Evolutionary conservation across 1,284 basidiomycete genomes (phyloP), one percentile per base, ranked within the genome.

Genomic region (Moniliophthora roreri): DNA sequence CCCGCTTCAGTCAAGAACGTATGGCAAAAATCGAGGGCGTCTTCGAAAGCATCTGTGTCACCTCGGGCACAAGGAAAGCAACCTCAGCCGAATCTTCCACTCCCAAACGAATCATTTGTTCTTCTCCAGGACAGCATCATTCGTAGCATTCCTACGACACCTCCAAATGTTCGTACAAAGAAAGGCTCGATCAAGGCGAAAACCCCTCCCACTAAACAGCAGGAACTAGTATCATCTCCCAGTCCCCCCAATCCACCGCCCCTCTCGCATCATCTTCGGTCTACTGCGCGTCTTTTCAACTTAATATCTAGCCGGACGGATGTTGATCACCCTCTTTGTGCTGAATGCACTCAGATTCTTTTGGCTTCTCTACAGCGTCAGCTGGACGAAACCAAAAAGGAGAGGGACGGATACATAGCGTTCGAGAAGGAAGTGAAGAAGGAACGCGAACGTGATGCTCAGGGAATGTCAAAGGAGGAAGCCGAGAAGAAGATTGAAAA

Each of bases 301-400:
- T 71, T 95, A 39, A 76, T 95, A 23, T 91, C 91, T 3, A 83
- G 84, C 48, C 78, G 86, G 39, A 91, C 92, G 46, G 89, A 92
- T 40, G 82, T 97, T 49, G 93, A 96, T 68, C 96, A 99, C 69
- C 97, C 97, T 2, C 79, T 99, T 9, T 99, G 97, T 67, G 84
- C 89, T 1, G 94, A 97, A 64, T 99, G 97, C 69, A 93, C 95
- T 2, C 87, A 91, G 62, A 81, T 89, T 50, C 73, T 98, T 41
- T 81, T 96, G 41, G 77, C 79, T 3, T 83, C 85, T 28, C 82
- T 98, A 50, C 86, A 90, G 62, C 81, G 82, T 39, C 88, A 95
- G 65, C 79, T 98, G 10, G 93, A 97, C 53, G 91, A 97, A 70
- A 87, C 89, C 3, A 92, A 90, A 69, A 88, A 88, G 64, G 95